Percentiles rank a stretch among this genome's conserved stretches.
These are phyloP conservation scores for Pascua sp. DNA, from an alignment of 1,284 basidiomycete species.

Conservation along the genomic window DNA sequence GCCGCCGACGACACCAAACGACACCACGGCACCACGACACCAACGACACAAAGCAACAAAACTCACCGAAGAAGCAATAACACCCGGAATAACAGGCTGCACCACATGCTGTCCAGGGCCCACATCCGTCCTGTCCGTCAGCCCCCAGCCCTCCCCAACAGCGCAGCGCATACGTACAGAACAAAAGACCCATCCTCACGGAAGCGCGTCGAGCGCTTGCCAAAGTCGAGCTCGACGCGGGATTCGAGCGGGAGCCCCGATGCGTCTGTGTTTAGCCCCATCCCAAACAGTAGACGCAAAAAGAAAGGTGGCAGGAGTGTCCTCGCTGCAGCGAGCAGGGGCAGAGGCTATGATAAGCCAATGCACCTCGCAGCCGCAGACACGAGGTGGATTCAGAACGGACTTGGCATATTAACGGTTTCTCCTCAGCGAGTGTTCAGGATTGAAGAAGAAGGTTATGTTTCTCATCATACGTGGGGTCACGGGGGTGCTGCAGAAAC, in stretches of 20 bases:
- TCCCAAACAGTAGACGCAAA: too few relatives aligned
- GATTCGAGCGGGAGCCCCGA: constrained; percentile 22
- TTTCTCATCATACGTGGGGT: too few relatives aligned
- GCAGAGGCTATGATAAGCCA: too few relatives aligned
- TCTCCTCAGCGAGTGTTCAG: too few relatives aligned
- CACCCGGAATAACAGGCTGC: constrained; percentile 30
- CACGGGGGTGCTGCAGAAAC: too few relatives aligned
- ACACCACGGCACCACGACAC: too few relatives aligned
- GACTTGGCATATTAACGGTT: too few relatives aligned
- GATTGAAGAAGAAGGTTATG: too few relatives aligned
- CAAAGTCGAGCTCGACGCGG: constrained; percentile 32
- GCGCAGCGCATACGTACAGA: constrained; percentile 36
- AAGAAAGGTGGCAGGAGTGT: not conserved
- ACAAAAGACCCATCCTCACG: constrained; percentile 37
- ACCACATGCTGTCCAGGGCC: constrained; percentile 35
- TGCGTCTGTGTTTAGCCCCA: constrained; percentile 12
- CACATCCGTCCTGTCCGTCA: constrained; percentile 22
- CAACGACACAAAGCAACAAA: too few relatives aligned
- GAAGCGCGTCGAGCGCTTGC: constrained; percentile 24
- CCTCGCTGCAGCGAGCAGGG: not conserved
- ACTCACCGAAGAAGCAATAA: constrained; percentile 31
- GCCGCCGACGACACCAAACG: too few relatives aligned
- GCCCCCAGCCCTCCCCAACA: not conserved
- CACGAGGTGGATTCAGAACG: too few relatives aligned
- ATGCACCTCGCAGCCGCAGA: too few relatives aligned